Evolutionary conservation across 495 filamentous ascomycete genomes (phyloP).

Genomic region (Xylaria telfairii): DNA sequence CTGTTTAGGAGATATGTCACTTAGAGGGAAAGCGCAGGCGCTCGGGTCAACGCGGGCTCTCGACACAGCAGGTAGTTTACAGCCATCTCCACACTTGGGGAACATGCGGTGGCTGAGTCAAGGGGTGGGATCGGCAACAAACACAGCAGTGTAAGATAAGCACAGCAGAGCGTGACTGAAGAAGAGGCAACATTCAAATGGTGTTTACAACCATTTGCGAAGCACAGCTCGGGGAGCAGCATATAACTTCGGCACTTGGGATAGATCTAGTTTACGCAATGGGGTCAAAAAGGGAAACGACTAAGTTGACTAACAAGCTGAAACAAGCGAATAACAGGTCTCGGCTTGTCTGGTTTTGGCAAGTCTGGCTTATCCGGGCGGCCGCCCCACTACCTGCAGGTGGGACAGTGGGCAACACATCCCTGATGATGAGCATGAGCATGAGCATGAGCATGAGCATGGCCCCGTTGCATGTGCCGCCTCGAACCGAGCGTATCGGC

Average conservation of each 20-base stretch:
- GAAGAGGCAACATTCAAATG: not conserved
- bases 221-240: too few species aligned
- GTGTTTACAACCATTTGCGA: not conserved
- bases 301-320: not conserved
- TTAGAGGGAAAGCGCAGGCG: slow-evolving; percentile 28
- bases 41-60: slow-evolving; percentile 26
- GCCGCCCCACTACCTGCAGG: slow-evolving; percentile 5
- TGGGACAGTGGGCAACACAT: too few species aligned
- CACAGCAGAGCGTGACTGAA: not conserved
- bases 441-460: too few species aligned
- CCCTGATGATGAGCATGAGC: too few species aligned
- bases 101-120: slow-evolving; percentile 6
- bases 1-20: slow-evolving; percentile 27
- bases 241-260: slow-evolving; percentile 19
- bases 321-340: slow-evolving; percentile 19
- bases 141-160: slow-evolving; percentile 13
- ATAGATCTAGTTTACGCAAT: not conserved
- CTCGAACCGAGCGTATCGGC: slow-evolving; percentile 13
- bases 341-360: slow-evolving; percentile 23
- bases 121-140: not conserved
- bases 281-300: slow-evolving; percentile 2
- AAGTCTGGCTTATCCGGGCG: slow-evolving; percentile 17
- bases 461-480: not conserved
- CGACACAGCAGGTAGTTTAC: not conserved
- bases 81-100: not conserved